Evolutionary conservation across 2,329 filamentous ascomycete species (phyloP).

Genomic region (Penicillium sp.): DNA sequence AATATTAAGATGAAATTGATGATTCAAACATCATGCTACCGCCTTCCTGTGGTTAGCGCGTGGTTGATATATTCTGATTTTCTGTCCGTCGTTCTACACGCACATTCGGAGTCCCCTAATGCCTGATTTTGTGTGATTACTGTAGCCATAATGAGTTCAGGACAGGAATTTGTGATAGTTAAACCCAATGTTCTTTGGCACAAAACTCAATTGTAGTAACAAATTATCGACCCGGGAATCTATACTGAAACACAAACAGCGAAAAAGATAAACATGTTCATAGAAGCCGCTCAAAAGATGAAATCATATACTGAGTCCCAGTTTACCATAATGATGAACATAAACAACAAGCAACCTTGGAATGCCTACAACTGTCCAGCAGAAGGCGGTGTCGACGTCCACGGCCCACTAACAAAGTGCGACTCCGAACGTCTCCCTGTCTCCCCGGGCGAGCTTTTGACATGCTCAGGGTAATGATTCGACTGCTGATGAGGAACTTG

Average conservation of each 20-base stretch:
- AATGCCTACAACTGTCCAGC: constrained; percentile 3
- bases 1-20: too few species aligned
- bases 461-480: neutral
- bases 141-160: neutral
- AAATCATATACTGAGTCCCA: neutral
- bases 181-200: neutral
- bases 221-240: constrained; percentile 1
- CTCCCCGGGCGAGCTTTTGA: neutral
- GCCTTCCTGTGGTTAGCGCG: too few species aligned
- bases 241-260: neutral
- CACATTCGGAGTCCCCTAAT: too few species aligned
- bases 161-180: neutral
- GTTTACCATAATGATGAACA: neutral
- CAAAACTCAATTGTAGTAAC: neutral
- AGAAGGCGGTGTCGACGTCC: constrained; percentile 21
- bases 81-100: too few species aligned
- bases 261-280: neutral
- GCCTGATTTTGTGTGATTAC: neutral
- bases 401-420: constrained; percentile 35
- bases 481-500: constrained; percentile 4
- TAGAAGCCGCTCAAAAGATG: neutral
- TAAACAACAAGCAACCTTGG: neutral
- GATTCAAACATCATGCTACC: neutral
- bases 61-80: neutral
- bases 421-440: constrained; percentile 20